Conservation (phyloP, 345 rosid genomes). For the Camelina neglecta region DNA sequence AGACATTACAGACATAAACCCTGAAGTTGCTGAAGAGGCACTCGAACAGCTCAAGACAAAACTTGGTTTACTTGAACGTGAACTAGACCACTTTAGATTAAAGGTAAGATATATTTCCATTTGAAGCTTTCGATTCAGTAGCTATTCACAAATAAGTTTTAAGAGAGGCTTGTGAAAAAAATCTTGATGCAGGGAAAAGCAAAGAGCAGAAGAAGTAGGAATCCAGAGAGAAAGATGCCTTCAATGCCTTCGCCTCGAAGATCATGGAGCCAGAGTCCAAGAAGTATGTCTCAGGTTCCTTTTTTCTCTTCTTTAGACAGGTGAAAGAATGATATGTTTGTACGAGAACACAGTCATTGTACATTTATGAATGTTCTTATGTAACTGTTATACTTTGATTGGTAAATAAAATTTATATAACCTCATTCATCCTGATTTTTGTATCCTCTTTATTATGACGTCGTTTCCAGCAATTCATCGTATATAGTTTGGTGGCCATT, state of each 20-base stretch:
- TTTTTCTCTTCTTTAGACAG: conserved; percentile 64
- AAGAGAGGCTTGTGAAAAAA: conserved; percentile 9
- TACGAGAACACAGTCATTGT: conserved; percentile 15
- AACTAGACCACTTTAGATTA: conserved; percentile 59
- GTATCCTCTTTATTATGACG: no score
- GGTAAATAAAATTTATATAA: conserved; percentile 7
- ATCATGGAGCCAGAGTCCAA: conserved; percentile 58
- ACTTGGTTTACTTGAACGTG: conserved; percentile 66
- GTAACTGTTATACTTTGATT: not conserved
- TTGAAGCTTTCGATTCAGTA: not conserved
- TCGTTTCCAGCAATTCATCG: no score
- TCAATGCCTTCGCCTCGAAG: conserved; percentile 53
- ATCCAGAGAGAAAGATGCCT: conserved; percentile 53
- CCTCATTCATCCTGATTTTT: no score
- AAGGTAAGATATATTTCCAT: conserved; percentile 49
- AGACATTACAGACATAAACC: conserved; percentile 58
- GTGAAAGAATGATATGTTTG: conserved; percentile 25
- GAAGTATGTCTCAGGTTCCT: conserved; percentile 52
- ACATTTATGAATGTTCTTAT: conserved; percentile 17
- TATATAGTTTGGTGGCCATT: no score
- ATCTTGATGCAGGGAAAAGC: conserved; percentile 50
- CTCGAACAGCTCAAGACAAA: conserved; percentile 67
- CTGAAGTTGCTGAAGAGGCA: conserved; percentile 78
- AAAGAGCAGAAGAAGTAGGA: conserved; percentile 56
- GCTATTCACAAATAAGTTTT: not conserved